These are phyloP conservation scores for Sporobolus alterniflorus DNA, from an alignment of 202 grass and related monocot species.

Conservation along the genomic window DNA sequence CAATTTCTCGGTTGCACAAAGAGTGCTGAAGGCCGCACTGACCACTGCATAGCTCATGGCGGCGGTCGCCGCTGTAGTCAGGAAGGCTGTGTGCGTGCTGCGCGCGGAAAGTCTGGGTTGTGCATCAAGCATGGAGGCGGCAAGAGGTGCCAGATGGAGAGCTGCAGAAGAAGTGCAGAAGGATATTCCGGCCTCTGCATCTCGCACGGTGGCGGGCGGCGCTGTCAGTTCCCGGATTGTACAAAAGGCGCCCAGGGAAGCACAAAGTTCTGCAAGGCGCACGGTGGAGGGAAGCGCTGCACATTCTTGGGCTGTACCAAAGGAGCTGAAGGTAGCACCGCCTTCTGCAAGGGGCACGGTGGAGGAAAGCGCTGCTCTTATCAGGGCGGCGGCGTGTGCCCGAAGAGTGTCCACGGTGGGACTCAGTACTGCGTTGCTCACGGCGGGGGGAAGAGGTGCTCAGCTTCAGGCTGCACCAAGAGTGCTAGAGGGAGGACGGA, in stretches of 20 bases:
- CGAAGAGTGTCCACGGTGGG: slow-evolving; percentile 76
- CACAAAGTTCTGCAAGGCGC: slow-evolving; percentile 81
- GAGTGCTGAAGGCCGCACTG: slow-evolving; percentile 78
- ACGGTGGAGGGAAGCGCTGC: slow-evolving; percentile 83
- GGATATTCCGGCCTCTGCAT: slow-evolving; percentile 76
- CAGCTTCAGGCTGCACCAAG: slow-evolving; percentile 59
- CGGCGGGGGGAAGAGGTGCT: slow-evolving; percentile 74
- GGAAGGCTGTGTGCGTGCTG: slow-evolving; percentile 66
- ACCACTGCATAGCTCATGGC: slow-evolving; percentile 79
- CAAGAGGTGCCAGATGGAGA: slow-evolving; percentile 71
- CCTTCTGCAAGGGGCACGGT: slow-evolving; percentile 72
- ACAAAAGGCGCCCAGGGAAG: slow-evolving; percentile 82
- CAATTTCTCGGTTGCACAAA: slow-evolving; percentile 78
- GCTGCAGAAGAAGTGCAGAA: slow-evolving; percentile 76
- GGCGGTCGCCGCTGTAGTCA: slow-evolving; percentile 58
- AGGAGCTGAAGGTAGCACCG: slow-evolving; percentile 83
- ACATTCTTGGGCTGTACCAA: slow-evolving; percentile 70
- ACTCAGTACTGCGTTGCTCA: slow-evolving; percentile 74
- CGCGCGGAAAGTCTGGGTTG: slow-evolving; percentile 77
- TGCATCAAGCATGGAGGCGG: slow-evolving; percentile 90
- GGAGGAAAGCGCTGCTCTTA: slow-evolving; percentile 79
- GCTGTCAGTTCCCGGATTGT: slow-evolving; percentile 66
- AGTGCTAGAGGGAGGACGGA: slow-evolving; percentile 75
- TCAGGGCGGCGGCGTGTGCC: slow-evolving; percentile 68
- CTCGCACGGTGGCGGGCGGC: slow-evolving; percentile 70